Conservation (phyloP, 2,329 filamentous ascomycete species). For the Phialemoniopsis sp. region DNA sequence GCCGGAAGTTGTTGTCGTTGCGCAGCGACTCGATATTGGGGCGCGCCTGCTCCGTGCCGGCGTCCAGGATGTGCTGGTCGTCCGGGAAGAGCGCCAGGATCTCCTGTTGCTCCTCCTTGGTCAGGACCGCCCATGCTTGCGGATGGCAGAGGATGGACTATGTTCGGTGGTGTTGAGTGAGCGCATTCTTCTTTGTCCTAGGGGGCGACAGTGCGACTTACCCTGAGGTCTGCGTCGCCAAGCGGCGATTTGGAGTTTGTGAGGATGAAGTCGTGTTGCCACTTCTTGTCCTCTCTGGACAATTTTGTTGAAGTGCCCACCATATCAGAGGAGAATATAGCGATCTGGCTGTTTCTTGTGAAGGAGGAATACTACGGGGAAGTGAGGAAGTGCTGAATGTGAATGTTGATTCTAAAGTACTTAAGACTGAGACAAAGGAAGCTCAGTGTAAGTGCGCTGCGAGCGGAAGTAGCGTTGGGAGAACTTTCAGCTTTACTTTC, state of each 20-base stretch:
- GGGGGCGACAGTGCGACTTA: slow-evolving; percentile 13
- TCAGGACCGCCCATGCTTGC: slow-evolving; percentile 30
- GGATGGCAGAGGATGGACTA: slow-evolving; percentile 30
- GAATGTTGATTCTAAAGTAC: too few species aligned
- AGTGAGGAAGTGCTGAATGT: too few species aligned
- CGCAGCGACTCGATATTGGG: slow-evolving; percentile 28
- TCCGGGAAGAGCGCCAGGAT: slow-evolving; percentile 32
- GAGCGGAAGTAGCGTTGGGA: too few species aligned
- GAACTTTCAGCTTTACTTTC: too few species aligned
- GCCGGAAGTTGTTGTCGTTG: slow-evolving; percentile 37
- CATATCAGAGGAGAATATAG: too few species aligned
- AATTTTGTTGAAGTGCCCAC: slow-evolving; percentile 12
- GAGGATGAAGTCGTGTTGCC: slow-evolving; percentile 23
- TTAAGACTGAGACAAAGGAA: too few species aligned
- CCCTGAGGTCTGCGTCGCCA: slow-evolving; percentile 24
- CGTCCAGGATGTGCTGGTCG: slow-evolving; percentile 20
- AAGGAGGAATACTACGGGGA: too few species aligned
- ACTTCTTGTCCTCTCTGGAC: slow-evolving; percentile 16
- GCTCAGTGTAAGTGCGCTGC: too few species aligned
- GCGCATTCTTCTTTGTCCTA: background rate
- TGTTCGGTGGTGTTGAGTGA: slow-evolving; percentile 1
- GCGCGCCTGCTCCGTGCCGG: slow-evolving; percentile 22
- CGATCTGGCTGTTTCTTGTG: too few species aligned
- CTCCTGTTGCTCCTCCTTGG: slow-evolving; percentile 21
- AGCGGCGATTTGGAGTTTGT: slow-evolving; percentile 29